phyloP scores from a whole-genome alignment of 225 moss, liverwort and hornwort genomes.

The Antitrichia curtipendula region DNA sequence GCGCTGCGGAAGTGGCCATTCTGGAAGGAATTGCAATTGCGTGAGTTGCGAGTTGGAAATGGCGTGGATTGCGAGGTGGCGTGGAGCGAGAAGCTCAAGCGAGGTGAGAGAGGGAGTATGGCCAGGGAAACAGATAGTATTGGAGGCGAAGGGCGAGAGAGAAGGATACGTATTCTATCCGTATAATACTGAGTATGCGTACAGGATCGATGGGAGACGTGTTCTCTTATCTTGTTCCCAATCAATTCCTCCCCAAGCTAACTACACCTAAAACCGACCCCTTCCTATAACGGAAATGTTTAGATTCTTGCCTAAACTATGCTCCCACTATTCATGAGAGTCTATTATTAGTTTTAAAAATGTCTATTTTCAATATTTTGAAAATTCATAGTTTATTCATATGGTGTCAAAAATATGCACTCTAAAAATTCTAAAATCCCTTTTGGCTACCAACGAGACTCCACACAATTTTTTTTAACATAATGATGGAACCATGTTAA shows the following conservation, averaged over 20 bases:
- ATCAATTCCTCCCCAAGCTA: neutral
- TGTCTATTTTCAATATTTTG: rapidly evolving
- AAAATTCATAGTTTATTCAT: neutral
- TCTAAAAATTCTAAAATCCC: rapidly evolving
- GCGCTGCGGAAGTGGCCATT: slow-evolving; percentile 47
- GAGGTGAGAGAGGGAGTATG: neutral
- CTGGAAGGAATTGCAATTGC: neutral
- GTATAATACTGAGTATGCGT: neutral
- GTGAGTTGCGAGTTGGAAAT: neutral
- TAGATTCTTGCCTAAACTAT: neutral
- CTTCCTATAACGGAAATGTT: neutral
- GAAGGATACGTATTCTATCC: slow-evolving; percentile 1
- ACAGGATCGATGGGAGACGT: neutral
- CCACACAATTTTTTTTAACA: rapidly evolving
- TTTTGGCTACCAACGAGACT: rapidly evolving
- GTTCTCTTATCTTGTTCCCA: neutral
- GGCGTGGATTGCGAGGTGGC: neutral
- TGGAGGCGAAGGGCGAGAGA: neutral
- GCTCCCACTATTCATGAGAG: neutral
- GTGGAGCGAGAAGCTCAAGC: neutral
- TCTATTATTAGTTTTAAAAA: rapidly evolving
- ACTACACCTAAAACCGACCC: neutral
- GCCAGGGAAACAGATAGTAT: slow-evolving; percentile 8
- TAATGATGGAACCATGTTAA: rapidly evolving
- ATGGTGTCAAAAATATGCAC: rapidly evolving